Conservation (phyloP, 2,329 filamentous ascomycete genomes). For the Emmonsiellopsis sp. region DNA sequence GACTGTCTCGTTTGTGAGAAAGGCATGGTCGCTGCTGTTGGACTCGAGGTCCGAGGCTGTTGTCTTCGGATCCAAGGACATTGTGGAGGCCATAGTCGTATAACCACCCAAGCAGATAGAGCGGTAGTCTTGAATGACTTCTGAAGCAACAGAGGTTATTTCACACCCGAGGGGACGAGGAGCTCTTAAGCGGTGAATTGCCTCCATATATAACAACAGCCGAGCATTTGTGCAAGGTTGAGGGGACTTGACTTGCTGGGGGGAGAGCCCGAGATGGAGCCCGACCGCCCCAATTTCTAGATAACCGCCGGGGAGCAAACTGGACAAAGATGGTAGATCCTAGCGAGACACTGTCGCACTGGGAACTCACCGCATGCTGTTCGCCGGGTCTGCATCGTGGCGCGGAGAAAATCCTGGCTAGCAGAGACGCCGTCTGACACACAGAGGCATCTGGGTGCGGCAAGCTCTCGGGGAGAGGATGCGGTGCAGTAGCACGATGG, state of each 20-base stretch:
- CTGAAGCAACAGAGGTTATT: too few relatives aligned
- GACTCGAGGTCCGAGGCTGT: slow-evolving; percentile 20
- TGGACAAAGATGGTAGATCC: not conserved
- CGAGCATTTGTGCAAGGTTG: too few relatives aligned
- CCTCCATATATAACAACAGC: too few relatives aligned
- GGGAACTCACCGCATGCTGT: too few relatives aligned
- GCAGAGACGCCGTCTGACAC: not conserved
- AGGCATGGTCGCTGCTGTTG: slow-evolving; percentile 17
- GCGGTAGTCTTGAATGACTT: too few relatives aligned
- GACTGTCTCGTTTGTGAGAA: slow-evolving; percentile 50
- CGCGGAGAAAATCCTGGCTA: not conserved
- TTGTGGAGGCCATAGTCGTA: not conserved
- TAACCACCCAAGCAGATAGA: not conserved
- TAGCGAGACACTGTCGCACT: not conserved
- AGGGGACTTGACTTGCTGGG: too few relatives aligned
- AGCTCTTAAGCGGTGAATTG: too few relatives aligned
- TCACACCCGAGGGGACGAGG: too few relatives aligned
- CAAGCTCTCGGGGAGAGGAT: not conserved
- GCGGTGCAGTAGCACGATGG: not conserved
- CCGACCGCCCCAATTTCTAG: not conserved
- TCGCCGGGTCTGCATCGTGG: too few relatives aligned
- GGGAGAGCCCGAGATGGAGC: too few relatives aligned
- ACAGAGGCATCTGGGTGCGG: not conserved
- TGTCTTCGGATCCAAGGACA: not conserved
- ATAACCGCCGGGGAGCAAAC: not conserved